Evolutionary conservation across 306 rosid genomes (phyloP).

Genomic region (Vigna radiata): DNA sequence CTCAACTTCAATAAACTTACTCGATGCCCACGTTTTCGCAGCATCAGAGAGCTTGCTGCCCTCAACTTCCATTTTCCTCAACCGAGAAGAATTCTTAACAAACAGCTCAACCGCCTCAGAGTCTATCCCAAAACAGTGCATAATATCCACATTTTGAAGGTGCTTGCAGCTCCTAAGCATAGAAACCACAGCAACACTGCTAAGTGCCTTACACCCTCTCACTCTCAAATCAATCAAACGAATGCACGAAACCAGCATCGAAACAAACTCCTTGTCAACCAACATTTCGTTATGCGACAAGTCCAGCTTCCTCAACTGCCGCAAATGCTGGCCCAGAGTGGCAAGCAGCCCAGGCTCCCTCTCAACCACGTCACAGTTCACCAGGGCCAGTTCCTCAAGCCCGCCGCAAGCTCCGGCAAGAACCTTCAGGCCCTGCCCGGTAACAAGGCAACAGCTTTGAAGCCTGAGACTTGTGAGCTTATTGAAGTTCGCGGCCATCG

Average conservation of each 20-base stretch:
- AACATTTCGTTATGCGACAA: slow-evolving; percentile 82
- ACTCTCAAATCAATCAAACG: slow-evolving; percentile 67
- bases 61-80: slow-evolving; percentile 74
- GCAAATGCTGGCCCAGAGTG: slow-evolving; percentile 78
- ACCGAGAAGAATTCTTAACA: slow-evolving; percentile 53
- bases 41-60: slow-evolving; percentile 67
- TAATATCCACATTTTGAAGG: slow-evolving; percentile 68
- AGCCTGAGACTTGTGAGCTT: slow-evolving; percentile 63
- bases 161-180: slow-evolving; percentile 67
- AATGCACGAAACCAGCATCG: slow-evolving; percentile 71
- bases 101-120: slow-evolving; percentile 60
- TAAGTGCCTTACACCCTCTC: slow-evolving; percentile 75
- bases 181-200: slow-evolving; percentile 49
- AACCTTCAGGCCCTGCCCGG: slow-evolving; percentile 80
- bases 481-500: slow-evolving; percentile 57
- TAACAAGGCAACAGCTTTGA: slow-evolving; percentile 83
- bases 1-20: slow-evolving; percentile 59
- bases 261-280: slow-evolving; percentile 74
- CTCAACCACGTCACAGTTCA: slow-evolving; percentile 87
- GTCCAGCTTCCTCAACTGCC: slow-evolving; percentile 69
- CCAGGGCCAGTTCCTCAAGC: slow-evolving; percentile 73
- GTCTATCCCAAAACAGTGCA: slow-evolving; percentile 65
- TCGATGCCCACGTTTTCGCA: slow-evolving; percentile 58
- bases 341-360: slow-evolving; percentile 84
- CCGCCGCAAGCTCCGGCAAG: slow-evolving; percentile 53